A percentile compares a stretch with the other conserved stretches of the same genome.
Evolutionary conservation across 139 green algal genomes (phyloP).

Genomic region (Zygnema cylindricum): DNA sequence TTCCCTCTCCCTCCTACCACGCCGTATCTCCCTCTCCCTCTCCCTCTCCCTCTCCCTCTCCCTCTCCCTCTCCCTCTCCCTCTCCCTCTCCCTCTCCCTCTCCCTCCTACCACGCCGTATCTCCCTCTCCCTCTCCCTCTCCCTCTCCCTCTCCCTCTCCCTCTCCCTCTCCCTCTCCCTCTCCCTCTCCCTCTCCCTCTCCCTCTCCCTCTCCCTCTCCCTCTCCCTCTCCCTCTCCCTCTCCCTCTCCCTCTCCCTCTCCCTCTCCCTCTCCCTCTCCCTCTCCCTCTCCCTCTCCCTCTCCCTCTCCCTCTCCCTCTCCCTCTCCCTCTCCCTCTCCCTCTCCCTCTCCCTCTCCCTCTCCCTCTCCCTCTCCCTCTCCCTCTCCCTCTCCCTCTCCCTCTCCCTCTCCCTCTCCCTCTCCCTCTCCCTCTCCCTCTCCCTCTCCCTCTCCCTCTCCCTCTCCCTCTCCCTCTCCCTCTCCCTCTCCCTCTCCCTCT

Average conservation of each 20-base stretch:
- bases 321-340: conserved; percentile 42
- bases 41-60: background rate
- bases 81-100: background rate
- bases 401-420: conserved; percentile 28
- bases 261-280: conserved; percentile 42
- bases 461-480: conserved; percentile 16
- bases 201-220: background rate
- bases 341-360: conserved; percentile 42
- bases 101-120: no score
- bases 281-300: conserved; percentile 43
- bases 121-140: no score
- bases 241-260: conserved; percentile 25
- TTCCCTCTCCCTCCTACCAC: no score
- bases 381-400: conserved; percentile 33
- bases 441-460: conserved; percentile 30
- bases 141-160: background rate
- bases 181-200: background rate
- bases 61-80: background rate
- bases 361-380: conserved; percentile 26
- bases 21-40: no score
- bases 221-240: background rate
- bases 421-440: conserved; percentile 42
- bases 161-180: background rate
- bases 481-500: conserved; percentile 33
- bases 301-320: conserved; percentile 43